These are phyloP conservation scores for Ampelomyces quisqualis DNA, from an alignment of 2,329 filamentous ascomycete genomes.

Conservation along the genomic window DNA sequence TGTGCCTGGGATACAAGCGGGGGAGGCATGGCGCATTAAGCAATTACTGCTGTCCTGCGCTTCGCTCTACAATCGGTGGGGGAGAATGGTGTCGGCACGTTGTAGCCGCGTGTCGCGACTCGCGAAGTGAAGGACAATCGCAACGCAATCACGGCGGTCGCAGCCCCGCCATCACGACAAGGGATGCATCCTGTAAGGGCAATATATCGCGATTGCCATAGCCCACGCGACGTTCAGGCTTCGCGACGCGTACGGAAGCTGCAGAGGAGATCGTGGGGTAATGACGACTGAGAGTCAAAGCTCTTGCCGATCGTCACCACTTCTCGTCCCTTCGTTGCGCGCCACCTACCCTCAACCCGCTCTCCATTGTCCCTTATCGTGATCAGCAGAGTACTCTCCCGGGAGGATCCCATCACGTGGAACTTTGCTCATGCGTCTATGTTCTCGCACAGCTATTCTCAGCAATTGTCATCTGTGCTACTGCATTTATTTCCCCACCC, in stretches of 20 bases:
- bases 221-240: conserved; percentile 1
- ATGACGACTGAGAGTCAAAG: conserved; percentile 12
- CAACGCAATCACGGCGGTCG: too few relatives aligned
- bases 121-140: too few relatives aligned
- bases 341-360: background rate
- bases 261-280: conserved; percentile 5
- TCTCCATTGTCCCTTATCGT: too few relatives aligned
- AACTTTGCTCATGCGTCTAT: too few relatives aligned
- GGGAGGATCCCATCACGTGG: too few relatives aligned
- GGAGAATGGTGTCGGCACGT: background rate
- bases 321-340: background rate
- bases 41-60: background rate
- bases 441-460: too few relatives aligned
- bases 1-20: background rate
- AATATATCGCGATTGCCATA: background rate
- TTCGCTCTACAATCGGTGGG: background rate
- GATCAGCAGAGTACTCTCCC: too few relatives aligned
- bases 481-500: too few relatives aligned
- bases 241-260: conserved; percentile 3
- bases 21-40: background rate
- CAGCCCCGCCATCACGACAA: background rate
- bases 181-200: too few relatives aligned
- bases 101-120: too few relatives aligned
- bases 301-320: conserved; percentile 3
- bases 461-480: too few relatives aligned